Evolutionary conservation across 257 asterid species (phyloP).

Genomic region (Fraxinus cuspidata): DNA sequence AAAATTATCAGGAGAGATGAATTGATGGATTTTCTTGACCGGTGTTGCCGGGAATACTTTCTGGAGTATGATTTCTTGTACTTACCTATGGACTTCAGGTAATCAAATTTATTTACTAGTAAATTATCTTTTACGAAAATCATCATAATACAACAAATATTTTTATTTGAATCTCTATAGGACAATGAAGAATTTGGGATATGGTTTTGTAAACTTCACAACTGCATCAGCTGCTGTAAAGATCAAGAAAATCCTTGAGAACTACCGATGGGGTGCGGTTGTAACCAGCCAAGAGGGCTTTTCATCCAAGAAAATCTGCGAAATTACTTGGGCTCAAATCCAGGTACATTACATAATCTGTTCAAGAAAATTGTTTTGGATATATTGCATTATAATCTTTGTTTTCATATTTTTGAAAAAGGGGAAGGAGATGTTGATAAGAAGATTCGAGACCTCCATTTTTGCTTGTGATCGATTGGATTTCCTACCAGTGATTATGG

Average conservation of each 20-base stretch:
- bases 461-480: constrained; percentile 32
- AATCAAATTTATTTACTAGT: background rate
- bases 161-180: background rate
- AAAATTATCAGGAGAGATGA: constrained; percentile 41
- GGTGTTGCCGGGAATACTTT: constrained; percentile 23
- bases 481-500: constrained; percentile 41
- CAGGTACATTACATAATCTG: constrained; percentile 36
- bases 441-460: constrained; percentile 17
- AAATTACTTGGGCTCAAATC: constrained; percentile 48
- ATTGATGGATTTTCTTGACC: constrained; percentile 49
- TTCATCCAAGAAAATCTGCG: constrained; percentile 38
- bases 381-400: too few relatives aligned
- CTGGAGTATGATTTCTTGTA: constrained; percentile 61
- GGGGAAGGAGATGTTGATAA: constrained; percentile 30
- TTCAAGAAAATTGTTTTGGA: background rate
- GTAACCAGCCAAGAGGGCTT: background rate
- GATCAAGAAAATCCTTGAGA: constrained; percentile 25
- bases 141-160: background rate
- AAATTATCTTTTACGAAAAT: too few relatives aligned
- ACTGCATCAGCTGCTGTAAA: constrained; percentile 27
- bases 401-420: constrained; percentile 12
- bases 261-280: constrained; percentile 33
- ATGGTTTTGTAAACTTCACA: constrained; percentile 58
- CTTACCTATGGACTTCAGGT: constrained; percentile 63
- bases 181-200: constrained; percentile 42